phyloP scores from a whole-genome alignment of 139 green algal genomes.

The Spirogloea muscicola region DNA sequence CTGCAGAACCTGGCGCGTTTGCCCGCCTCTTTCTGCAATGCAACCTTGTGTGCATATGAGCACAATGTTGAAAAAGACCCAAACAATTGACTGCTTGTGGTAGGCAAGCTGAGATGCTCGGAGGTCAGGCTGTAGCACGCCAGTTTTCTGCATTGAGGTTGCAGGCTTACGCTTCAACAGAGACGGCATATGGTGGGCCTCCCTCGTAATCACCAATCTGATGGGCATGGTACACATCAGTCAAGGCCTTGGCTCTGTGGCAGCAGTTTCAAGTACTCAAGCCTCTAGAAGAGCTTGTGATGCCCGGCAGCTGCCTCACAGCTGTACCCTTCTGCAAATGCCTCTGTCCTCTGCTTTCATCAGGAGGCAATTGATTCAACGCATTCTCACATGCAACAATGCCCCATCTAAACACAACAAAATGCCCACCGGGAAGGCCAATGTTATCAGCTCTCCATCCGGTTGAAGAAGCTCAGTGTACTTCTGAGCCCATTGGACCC shows the following conservation, averaged over 20 bases:
- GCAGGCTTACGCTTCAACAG: conserved; percentile 5
- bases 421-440: conserved; percentile 30
- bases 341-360: neutral
- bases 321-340: neutral
- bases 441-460: conserved; percentile 6
- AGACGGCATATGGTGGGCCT: conserved; percentile 29
- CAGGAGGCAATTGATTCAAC: neutral
- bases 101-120: no score
- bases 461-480: conserved; percentile 14
- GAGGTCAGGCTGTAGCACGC: no score
- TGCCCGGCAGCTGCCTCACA: neutral
- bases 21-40: no score
- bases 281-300: neutral
- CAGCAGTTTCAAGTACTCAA: neutral
- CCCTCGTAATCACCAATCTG: conserved; percentile 23
- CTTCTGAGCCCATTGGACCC: conserved; percentile 18
- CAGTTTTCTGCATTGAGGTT: no score
- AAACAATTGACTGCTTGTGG: no score
- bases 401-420: neutral
- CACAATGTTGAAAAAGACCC: no score
- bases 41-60: no score
- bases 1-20: no score
- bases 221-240: neutral
- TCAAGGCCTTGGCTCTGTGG: conserved; percentile 1
- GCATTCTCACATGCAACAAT: no score